Conservation (phyloP, 768 basidiomycete species). For the Cystofilobasidium ferigula region DNA sequence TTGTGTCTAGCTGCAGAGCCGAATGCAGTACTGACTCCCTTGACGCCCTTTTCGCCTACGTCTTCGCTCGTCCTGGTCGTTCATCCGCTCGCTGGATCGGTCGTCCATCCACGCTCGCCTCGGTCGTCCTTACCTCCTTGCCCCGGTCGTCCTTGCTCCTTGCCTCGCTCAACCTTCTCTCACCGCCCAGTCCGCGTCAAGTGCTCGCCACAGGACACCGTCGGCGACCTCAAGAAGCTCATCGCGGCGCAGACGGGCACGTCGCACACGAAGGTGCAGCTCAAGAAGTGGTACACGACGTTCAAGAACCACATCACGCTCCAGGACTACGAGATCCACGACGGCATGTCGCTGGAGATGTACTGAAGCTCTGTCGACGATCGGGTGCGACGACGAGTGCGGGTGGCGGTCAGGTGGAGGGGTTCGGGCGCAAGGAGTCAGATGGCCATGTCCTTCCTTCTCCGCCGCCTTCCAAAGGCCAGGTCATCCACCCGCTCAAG, state of each 20-base stretch:
- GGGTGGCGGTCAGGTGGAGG: no score
- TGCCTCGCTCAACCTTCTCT: not conserved
- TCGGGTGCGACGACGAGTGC: no score
- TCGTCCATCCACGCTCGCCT: not conserved
- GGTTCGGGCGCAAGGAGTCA: no score
- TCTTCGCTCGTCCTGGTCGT: not conserved
- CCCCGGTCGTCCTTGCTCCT: slow-evolving; percentile 46
- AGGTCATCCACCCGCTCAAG: no score
- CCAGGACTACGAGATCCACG: slow-evolving; percentile 39
- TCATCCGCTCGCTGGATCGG: not conserved
- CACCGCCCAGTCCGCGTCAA: slow-evolving; percentile 71
- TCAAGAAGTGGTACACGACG: slow-evolving; percentile 97
- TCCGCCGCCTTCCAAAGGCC: no score
- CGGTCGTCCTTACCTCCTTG: not conserved
- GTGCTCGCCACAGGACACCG: slow-evolving; percentile 81
- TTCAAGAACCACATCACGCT: slow-evolving; percentile 72
- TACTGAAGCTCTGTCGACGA: no score
- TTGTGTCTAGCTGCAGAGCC: no score
- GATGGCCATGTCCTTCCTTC: no score
- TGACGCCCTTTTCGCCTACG: not conserved
- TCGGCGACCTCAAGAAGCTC: slow-evolving; percentile 92
- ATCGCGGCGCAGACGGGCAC: slow-evolving; percentile 96
- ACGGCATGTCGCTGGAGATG: slow-evolving; percentile 34
- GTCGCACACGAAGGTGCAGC: slow-evolving; percentile 63
- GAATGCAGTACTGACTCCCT: not conserved